phyloP scores from a whole-genome alignment of 2,329 filamentous ascomycete genomes.

The Incumbomyces delicatus region DNA sequence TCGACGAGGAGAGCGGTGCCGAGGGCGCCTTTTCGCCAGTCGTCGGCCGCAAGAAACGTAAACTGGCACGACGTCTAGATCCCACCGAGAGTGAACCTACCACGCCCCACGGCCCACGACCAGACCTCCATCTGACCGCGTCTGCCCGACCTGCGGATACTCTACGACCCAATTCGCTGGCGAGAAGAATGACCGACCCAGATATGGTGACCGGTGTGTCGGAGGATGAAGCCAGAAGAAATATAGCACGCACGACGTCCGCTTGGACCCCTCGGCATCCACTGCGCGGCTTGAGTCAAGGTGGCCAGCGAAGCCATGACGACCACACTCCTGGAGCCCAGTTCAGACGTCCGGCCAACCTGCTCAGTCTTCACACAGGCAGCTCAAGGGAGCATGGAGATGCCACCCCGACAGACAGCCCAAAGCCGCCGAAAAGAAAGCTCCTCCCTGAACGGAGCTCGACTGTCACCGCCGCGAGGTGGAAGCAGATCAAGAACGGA shows the following conservation, averaged over 20 bases:
- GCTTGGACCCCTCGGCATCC: constrained; percentile 53
- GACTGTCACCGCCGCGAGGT: constrained; percentile 68
- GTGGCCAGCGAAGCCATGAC: constrained; percentile 44
- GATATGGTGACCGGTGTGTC: constrained; percentile 55
- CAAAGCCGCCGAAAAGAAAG: constrained; percentile 30
- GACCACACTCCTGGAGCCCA: constrained; percentile 42
- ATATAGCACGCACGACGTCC: constrained; percentile 41
- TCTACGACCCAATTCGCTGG: background rate
- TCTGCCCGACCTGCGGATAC: constrained; percentile 38
- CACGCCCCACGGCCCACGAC: constrained; percentile 44
- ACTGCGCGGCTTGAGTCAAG: constrained; percentile 42
- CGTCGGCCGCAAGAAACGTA: constrained; percentile 51
- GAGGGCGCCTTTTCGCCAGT: constrained; percentile 49
- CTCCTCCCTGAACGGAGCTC: constrained; percentile 51
- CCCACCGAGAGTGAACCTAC: constrained; percentile 52
- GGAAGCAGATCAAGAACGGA: constrained; percentile 86
- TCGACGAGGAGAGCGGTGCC: constrained; percentile 78
- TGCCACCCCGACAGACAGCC: constrained; percentile 11
- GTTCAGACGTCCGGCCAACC: constrained; percentile 55
- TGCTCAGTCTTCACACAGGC: constrained; percentile 52
- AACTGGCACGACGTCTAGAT: constrained; percentile 48
- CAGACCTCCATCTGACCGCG: constrained; percentile 35
- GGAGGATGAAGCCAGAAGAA: constrained; percentile 64
- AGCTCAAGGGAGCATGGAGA: constrained; percentile 33
- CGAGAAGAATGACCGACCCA: constrained; percentile 52